phyloP scores from a whole-genome alignment of 2,329 filamentous ascomycete genomes.

The Davidsoniella australis region DNA sequence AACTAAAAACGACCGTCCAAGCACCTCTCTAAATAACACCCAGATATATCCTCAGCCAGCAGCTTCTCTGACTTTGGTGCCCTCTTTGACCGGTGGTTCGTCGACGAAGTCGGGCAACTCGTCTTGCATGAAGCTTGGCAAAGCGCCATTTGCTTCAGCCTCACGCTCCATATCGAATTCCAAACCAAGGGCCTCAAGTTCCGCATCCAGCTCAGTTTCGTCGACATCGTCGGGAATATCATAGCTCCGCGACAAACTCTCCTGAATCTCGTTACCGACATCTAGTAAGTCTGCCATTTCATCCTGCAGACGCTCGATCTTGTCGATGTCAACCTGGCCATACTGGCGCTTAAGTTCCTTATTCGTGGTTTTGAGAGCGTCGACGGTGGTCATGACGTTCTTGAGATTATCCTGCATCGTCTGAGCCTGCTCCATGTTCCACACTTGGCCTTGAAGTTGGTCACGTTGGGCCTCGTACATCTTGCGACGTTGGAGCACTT shows the following conservation, averaged over 20 bases:
- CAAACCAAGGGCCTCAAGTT: conserved; percentile 83
- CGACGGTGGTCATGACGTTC: conserved; percentile 96
- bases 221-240: conserved; percentile 95
- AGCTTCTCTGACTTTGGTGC: conserved; percentile 71
- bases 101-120: conserved; percentile 84
- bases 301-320: conserved; percentile 94
- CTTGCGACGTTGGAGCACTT: conserved; percentile 82
- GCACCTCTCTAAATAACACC: no score
- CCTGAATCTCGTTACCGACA: conserved; percentile 94
- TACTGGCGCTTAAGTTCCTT: conserved; percentile 88
- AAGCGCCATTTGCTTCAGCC: conserved; percentile 35
- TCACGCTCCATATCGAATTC: conserved; percentile 77
- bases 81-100: conserved; percentile 57
- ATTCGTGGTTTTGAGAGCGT: conserved; percentile 93
- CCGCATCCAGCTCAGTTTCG: conserved; percentile 88
- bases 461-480: conserved; percentile 89
- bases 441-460: conserved; percentile 82
- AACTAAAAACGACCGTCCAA: not conserved
- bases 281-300: conserved; percentile 98
- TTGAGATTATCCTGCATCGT: conserved; percentile 99
- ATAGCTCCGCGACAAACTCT: conserved; percentile 78
- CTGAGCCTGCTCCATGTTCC: conserved; percentile 97
- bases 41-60: conserved; percentile 29
- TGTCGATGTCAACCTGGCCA: conserved; percentile 91
- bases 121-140: conserved; percentile 80